A percentile compares a stretch with the other conserved stretches of the same genome.
These are phyloP conservation scores for Penicillium manginii DNA, from an alignment of 495 filamentous ascomycete species.

Conservation along the genomic window DNA sequence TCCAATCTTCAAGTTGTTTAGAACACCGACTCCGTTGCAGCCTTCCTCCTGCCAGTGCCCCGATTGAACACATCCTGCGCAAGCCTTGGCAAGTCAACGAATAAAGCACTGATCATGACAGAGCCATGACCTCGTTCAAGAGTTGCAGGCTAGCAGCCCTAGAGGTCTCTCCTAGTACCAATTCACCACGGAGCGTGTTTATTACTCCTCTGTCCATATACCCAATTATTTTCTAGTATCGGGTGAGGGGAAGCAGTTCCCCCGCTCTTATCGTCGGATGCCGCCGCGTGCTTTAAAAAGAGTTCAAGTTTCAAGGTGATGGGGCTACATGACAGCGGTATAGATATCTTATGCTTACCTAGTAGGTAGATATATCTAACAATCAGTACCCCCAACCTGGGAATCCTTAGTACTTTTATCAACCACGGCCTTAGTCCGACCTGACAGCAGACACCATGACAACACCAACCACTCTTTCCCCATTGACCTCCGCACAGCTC, in stretches of 20 bases:
- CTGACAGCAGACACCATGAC: background rate
- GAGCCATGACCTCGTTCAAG: no score
- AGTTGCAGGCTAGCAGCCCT: no score
- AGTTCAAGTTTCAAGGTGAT: conserved; percentile 1
- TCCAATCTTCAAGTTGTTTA: no score
- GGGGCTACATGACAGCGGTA: background rate
- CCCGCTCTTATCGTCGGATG: conserved; percentile 25
- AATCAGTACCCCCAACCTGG: background rate
- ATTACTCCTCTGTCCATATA: no score
- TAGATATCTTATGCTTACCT: background rate
- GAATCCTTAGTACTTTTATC: no score
- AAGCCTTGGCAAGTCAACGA: no score
- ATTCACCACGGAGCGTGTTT: background rate
- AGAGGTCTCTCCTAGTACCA: background rate
- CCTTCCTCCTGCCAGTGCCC: no score
- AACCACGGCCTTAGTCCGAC: background rate
- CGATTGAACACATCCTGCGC: no score
- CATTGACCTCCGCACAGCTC: conserved; percentile 34
- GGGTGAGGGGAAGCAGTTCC: conserved; percentile 11
- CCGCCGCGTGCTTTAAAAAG: conserved; percentile 23
- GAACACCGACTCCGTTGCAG: no score
- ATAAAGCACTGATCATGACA: no score
- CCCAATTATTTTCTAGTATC: no score
- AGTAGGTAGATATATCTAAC: no score
- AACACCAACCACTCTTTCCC: conserved; percentile 5